Evolutionary conservation across 2,329 filamentous ascomycete genomes (phyloP).

Genomic region (Diplocarpon mali): DNA sequence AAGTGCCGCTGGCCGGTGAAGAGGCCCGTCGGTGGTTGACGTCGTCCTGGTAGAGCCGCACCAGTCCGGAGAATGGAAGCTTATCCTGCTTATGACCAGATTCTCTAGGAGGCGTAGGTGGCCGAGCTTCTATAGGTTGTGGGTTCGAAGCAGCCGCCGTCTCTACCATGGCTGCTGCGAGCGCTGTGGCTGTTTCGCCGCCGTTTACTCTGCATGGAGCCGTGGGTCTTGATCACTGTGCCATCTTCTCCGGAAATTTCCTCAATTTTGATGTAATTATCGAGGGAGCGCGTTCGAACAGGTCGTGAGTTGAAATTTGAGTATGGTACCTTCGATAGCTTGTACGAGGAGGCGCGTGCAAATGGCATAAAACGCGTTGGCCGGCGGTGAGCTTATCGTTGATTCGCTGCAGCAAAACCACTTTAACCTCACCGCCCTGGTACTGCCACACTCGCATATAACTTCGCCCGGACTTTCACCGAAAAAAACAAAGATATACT

Average conservation of each 20-base stretch:
- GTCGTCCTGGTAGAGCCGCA: conserved; percentile 27
- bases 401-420: no score
- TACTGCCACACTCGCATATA: no score
- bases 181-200: conserved; percentile 12
- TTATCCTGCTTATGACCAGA: conserved; percentile 28
- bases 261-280: conserved; percentile 1
- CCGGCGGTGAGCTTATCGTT: no score
- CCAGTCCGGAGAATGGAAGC: conserved; percentile 16
- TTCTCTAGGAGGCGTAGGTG: conserved; percentile 53
- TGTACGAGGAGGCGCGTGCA: no score
- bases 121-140: conserved; percentile 42
- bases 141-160: conserved; percentile 13
- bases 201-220: conserved; percentile 14
- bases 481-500: no score
- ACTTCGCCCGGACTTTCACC: no score
- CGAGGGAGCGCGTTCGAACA: not conserved
- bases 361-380: no score
- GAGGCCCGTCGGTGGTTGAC: conserved; percentile 9
- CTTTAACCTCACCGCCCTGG: no score
- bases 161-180: conserved; percentile 27
- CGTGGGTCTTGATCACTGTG: not conserved
- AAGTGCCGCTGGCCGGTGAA: conserved; percentile 6
- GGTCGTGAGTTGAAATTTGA: no score
- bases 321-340: no score
- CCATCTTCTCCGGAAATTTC: conserved; percentile 1